Base-by-base conservation (phyloP, 176 grass and related monocot genomes). In the Stipa capillata region DNA sequence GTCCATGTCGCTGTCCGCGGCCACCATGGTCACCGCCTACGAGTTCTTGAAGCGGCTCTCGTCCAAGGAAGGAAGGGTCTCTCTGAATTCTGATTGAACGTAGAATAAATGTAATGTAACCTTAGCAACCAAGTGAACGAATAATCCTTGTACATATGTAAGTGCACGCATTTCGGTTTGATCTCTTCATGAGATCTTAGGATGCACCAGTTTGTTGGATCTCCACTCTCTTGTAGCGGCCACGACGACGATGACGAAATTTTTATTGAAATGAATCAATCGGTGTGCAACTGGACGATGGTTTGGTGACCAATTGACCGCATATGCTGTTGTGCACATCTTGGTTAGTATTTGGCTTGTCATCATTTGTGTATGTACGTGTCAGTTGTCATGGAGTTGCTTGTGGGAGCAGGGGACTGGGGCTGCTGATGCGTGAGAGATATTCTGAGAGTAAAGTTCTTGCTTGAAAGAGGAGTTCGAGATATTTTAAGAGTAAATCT, bases 1-100 rank as follows among this genome's bases (percentile, higher is more conserved):
- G 39, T 89, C 86, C 35, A 89, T 89, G 86, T 79, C 80, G 47
- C 33, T 89, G 0, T 89, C 86, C 8, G 86, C 81, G 16, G 74
- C 81, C 14, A 76, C 86, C 57, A 89, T 89, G 86, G 83, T 84
- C 41, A 89, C 86, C 62, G 83, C 81, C 28, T 89, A 84, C 48
- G 86, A 89, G 68, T n/a, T n/a, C n/a, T n/a, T n/a, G n/a, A n/a
- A n/a, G n/a, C n/a, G n/a, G n/a, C n/a, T n/a, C n/a, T n/a, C 80
- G 25, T 57, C 86, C 7, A n/a, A n/a, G n/a, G n/a, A 85, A 88
- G 78, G 78, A 82, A 25, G 48, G 29, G 20, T 72, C 53, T 44
- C 23, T 60, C 35, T 36, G 59, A 79, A 36, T 32, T 75, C 32
- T 61, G 59, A 45, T 84, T 42, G 47, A 11, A n/a, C n/a, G 39